Evolutionary conservation across 148 eudicot genomes (phyloP).

Genomic region (Fagopyrum esculentum): DNA sequence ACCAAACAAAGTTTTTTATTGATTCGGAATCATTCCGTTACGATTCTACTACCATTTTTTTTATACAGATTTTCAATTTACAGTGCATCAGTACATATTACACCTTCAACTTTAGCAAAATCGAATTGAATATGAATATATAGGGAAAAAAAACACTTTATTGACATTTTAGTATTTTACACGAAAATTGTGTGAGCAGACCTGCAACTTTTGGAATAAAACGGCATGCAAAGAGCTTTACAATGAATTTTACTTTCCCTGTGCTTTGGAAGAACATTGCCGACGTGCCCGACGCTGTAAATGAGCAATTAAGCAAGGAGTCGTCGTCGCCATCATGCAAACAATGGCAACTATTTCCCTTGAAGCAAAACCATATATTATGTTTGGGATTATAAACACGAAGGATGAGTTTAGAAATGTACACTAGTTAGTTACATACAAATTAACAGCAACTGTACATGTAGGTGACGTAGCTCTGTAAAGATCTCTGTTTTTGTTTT

Average conservation of each 20-base stretch:
- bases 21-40: too few relatives aligned
- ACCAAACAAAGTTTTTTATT: too few relatives aligned
- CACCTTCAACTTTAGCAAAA: too few relatives aligned
- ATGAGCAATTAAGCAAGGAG: neutral
- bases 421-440: neutral
- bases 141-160: too few relatives aligned
- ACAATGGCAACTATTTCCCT: neutral
- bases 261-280: neutral
- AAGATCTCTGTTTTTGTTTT: neutral
- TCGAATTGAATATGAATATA: too few relatives aligned
- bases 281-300: neutral
- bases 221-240: neutral
- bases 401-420: too few relatives aligned
- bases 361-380: neutral
- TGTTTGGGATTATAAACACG: neutral
- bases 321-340: neutral
- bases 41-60: too few relatives aligned
- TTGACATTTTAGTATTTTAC: too few relatives aligned
- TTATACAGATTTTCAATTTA: too few relatives aligned
- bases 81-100: too few relatives aligned
- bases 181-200: neutral
- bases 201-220: neutral
- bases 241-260: neutral
- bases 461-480: neutral
- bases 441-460: slow-evolving; percentile 1